phyloP scores from a whole-genome alignment of 1,284 basidiomycete species.

The Malassezia psittaci region DNA sequence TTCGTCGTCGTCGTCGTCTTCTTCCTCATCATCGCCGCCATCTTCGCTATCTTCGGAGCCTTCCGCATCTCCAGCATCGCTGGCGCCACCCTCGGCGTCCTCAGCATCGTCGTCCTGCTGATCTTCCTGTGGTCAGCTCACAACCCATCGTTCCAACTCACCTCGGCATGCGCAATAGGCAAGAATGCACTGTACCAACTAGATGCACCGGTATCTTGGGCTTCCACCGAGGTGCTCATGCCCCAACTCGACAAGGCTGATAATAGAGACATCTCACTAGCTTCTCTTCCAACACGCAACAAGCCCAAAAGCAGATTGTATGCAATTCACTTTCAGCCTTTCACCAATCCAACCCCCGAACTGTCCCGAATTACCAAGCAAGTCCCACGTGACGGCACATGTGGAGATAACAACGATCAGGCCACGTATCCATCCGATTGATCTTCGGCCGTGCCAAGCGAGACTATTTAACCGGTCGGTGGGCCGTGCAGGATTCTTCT shows the following conservation, averaged over 20 bases:
- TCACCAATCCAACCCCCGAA: slow-evolving; percentile 7
- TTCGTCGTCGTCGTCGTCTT: slow-evolving; percentile 19
- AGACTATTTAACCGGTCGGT: too few relatives aligned
- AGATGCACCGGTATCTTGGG: slow-evolving; percentile 8
- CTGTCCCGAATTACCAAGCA: slow-evolving; percentile 20
- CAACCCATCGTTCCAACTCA: not conserved
- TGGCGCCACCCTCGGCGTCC: too few relatives aligned
- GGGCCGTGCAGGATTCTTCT: not conserved
- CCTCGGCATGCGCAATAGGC: slow-evolving; percentile 31
- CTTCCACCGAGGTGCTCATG: not conserved
- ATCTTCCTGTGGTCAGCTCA: not conserved
- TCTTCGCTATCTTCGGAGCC: slow-evolving; percentile 12
- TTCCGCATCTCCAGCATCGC: slow-evolving; percentile 6
- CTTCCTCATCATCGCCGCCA: not conserved
- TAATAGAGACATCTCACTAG: slow-evolving; percentile 12
- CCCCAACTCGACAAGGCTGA: slow-evolving; percentile 9
- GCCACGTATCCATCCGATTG: not conserved
- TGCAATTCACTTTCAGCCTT: not conserved
- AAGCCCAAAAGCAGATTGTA: not conserved
- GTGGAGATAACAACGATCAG: not conserved
- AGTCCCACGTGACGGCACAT: slow-evolving; percentile 6
- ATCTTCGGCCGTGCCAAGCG: too few relatives aligned
- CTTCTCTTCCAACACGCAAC: too few relatives aligned
- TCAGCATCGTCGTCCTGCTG: too few relatives aligned
- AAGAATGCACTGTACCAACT: slow-evolving; percentile 31